Evolutionary conservation across 331 rosid species (phyloP).

Genomic region (Acacia pycnantha): DNA sequence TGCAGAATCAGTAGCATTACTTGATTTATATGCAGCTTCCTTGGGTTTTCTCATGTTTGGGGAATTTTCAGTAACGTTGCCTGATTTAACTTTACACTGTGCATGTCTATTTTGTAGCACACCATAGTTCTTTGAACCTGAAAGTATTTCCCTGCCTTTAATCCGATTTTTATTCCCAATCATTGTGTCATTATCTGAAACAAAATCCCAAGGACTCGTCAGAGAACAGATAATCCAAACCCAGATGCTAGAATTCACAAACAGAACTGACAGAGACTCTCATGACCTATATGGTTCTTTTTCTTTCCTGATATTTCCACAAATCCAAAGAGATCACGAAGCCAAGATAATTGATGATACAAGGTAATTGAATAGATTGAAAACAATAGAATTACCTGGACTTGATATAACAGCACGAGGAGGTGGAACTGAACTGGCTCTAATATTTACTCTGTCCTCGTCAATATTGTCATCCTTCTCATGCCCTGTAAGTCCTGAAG

Average conservation of each 20-base stretch:
- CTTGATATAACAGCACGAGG: slow-evolving; percentile 94
- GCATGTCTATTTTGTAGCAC: slow-evolving; percentile 49
- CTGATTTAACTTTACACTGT: slow-evolving; percentile 44
- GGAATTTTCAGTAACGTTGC: slow-evolving; percentile 35
- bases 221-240: background rate
- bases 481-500: slow-evolving; percentile 30
- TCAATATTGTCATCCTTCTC: slow-evolving; percentile 44
- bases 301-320: background rate
- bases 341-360: background rate
- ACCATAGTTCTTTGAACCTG: slow-evolving; percentile 51
- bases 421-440: slow-evolving; percentile 61
- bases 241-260: slow-evolving; percentile 22
- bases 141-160: slow-evolving; percentile 32
- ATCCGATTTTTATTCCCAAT: slow-evolving; percentile 61
- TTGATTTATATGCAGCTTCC: slow-evolving; percentile 29
- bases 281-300: background rate
- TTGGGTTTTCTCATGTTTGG: slow-evolving; percentile 35
- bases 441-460: slow-evolving; percentile 48
- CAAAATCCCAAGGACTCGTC: slow-evolving; percentile 23
- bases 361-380: background rate
- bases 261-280: background rate
- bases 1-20: slow-evolving; percentile 26
- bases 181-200: slow-evolving; percentile 65
- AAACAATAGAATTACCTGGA: slow-evolving; percentile 53
- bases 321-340: background rate